Evolutionary conservation across 306 rosid genomes (phyloP).

Genomic region (Quillaja saponaria): DNA sequence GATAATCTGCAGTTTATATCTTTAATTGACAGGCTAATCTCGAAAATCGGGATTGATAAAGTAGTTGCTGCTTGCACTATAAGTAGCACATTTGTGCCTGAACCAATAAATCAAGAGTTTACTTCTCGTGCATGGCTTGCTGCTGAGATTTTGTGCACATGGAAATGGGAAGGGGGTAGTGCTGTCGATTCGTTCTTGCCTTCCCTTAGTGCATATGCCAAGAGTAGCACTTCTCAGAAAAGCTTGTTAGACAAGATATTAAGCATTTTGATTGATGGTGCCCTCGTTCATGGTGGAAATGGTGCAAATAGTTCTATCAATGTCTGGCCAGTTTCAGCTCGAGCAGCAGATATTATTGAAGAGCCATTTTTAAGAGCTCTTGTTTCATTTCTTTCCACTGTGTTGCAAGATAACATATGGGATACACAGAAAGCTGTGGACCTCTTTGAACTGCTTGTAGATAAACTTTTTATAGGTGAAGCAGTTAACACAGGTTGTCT

Average conservation of each 20-base stretch:
- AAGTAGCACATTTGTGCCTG: conserved; percentile 36
- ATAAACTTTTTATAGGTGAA: conserved; percentile 85
- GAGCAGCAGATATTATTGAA: conserved; percentile 60
- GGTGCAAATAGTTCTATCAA: conserved; percentile 48
- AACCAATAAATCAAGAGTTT: conserved; percentile 46
- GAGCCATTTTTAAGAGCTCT: conserved; percentile 96
- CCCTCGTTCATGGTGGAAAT: conserved; percentile 69
- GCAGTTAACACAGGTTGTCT: conserved; percentile 65
- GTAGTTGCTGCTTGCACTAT: conserved; percentile 45
- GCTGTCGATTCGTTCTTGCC: conserved; percentile 81
- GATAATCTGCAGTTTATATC: conserved; percentile 66
- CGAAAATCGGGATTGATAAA: conserved; percentile 64
- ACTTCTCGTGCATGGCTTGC: conserved; percentile 76
- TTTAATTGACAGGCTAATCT: conserved; percentile 61
- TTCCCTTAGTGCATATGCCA: conserved; percentile 56
- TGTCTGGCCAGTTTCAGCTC: conserved; percentile 57
- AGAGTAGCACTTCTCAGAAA: conserved; percentile 46
- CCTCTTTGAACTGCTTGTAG: conserved; percentile 57
- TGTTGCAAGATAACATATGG: conserved; percentile 79
- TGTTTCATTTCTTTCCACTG: conserved; percentile 55
- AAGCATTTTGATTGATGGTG: conserved; percentile 67
- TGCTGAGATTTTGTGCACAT: conserved; percentile 91
- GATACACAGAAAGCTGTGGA: conserved; percentile 48
- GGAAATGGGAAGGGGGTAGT: conserved; percentile 92
- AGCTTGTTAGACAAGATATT: conserved; percentile 62